Evolutionary conservation across 805 yeast species (phyloP).

Genomic region (Tetrapisispora nanseiensis): DNA sequence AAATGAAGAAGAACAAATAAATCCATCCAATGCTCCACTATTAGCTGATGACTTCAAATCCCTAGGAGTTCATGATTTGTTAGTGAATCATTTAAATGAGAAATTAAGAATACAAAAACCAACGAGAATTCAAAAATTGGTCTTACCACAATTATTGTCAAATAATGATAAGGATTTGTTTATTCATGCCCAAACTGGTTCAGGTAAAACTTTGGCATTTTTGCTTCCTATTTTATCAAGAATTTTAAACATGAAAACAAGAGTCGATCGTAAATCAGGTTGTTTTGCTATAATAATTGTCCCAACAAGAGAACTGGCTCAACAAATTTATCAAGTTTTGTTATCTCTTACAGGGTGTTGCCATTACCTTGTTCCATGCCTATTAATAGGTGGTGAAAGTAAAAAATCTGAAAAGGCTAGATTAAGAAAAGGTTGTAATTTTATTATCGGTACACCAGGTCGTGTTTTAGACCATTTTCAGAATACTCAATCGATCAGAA

Average conservation of each 20-base stretch:
- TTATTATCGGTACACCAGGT: constrained; percentile 97
- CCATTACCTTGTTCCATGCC: constrained; percentile 87
- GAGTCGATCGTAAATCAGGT: constrained; percentile 56
- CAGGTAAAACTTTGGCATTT: constrained; percentile 91
- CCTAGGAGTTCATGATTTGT: constrained; percentile 50
- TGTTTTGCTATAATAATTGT: constrained; percentile 80
- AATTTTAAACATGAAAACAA: constrained; percentile 46
- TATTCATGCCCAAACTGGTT: constrained; percentile 95
- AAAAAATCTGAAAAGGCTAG: constrained; percentile 95
- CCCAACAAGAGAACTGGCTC: constrained; percentile 92
- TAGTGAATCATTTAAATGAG: constrained; percentile 46
- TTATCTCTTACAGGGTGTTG: constrained; percentile 65
- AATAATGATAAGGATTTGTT: constrained; percentile 53
- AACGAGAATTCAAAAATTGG: constrained; percentile 78
- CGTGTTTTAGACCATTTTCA: constrained; percentile 90
- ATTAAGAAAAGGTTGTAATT: constrained; percentile 87
- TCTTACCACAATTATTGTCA: constrained; percentile 51
- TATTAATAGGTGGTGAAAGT: constrained; percentile 97
- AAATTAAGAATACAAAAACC: constrained; percentile 55
- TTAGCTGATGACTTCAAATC: constrained; percentile 55
- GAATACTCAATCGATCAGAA: constrained; percentile 67
- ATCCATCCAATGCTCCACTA: constrained; percentile 83
- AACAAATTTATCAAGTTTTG: constrained; percentile 76
- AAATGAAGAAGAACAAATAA: constrained; percentile 27
- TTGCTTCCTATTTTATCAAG: constrained; percentile 71